A percentile compares a stretch with the other conserved stretches of the same genome.
Conservation (phyloP, 352 stramenopile genomes). For the Globisporangium spinosum region DNA sequence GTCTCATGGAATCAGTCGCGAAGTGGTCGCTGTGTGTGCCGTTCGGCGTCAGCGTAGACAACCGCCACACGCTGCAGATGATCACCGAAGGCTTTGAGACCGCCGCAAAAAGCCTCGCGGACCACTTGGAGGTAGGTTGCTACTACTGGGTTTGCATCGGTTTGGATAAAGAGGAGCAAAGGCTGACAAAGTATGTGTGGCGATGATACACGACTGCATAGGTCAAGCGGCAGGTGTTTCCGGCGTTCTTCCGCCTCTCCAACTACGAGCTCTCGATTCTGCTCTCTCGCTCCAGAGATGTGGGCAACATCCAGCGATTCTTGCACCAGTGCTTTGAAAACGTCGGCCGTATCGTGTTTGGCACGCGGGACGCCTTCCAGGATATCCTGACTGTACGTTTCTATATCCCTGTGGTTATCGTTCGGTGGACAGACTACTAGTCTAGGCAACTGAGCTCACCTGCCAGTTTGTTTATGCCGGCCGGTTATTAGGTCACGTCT, state of each 20-base stretch:
- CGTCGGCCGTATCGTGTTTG: constrained; percentile 54
- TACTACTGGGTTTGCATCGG: too few relatives aligned
- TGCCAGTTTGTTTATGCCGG: neutral
- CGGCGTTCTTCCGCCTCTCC: constrained; percentile 58
- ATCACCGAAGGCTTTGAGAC: constrained; percentile 56
- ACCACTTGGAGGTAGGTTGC: constrained; percentile 45
- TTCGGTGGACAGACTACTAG: too few relatives aligned
- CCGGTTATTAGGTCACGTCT: constrained; percentile 22
- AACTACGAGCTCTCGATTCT: constrained; percentile 55
- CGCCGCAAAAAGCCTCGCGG: constrained; percentile 38
- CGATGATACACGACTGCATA: constrained; percentile 3
- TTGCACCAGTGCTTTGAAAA: constrained; percentile 72
- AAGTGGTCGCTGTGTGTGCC: constrained; percentile 54
- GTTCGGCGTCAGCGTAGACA: constrained; percentile 46
- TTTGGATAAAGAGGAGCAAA: too few relatives aligned
- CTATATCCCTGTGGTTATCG: too few relatives aligned
- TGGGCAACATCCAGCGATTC: constrained; percentile 49
- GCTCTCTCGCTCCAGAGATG: constrained; percentile 43
- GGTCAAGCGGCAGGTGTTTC: constrained; percentile 59
- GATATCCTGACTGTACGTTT: constrained; percentile 42
- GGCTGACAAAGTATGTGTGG: too few relatives aligned
- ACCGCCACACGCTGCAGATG: constrained; percentile 34
- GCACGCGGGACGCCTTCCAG: constrained; percentile 52
- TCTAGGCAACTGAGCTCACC: neutral
- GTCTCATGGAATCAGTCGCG: constrained; percentile 38